These are phyloP conservation scores for Piloderma croceum DNA, from an alignment of 768 basidiomycete genomes.

Conservation along the genomic window DNA sequence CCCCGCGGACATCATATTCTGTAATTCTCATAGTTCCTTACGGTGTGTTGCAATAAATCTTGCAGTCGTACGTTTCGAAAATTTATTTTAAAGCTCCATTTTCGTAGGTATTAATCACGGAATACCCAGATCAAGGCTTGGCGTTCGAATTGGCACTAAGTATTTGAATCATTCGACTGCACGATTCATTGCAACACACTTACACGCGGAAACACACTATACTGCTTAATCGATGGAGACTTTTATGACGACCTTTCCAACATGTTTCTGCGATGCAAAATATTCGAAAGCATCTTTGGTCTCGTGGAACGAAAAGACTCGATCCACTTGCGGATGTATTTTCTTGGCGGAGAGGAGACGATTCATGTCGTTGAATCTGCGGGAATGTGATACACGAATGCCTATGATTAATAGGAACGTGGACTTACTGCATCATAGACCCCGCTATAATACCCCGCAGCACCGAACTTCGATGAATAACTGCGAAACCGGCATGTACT, in stretches of 20 bases:
- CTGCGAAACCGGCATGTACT: slow-evolving; percentile 25
- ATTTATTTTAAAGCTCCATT: too few species aligned
- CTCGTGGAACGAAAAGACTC: slow-evolving; percentile 54
- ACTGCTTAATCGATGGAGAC: slow-evolving; percentile 21
- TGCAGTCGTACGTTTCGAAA: too few species aligned
- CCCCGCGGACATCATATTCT: too few species aligned
- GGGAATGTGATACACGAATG: background rate
- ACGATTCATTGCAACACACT: too few species aligned
- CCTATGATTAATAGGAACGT: background rate
- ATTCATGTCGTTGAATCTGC: slow-evolving; percentile 50
- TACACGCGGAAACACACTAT: too few species aligned
- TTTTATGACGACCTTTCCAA: slow-evolving; percentile 58
- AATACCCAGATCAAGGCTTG: too few species aligned
- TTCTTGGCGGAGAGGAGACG: slow-evolving; percentile 38
- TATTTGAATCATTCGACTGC: too few species aligned
- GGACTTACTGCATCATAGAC: slow-evolving; percentile 49
- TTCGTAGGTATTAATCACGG: too few species aligned
- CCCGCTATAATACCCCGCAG: slow-evolving; percentile 53
- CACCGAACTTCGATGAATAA: slow-evolving; percentile 34
- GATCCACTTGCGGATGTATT: slow-evolving; percentile 49
- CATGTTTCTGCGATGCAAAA: slow-evolving; percentile 48
- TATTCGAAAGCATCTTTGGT: slow-evolving; percentile 46
- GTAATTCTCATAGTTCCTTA: too few species aligned
- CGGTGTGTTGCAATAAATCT: too few species aligned
- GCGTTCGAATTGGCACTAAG: too few species aligned